Evolutionary conservation across 495 filamentous ascomycete species (phyloP).

Genomic region (Glarea lozoyensis): DNA sequence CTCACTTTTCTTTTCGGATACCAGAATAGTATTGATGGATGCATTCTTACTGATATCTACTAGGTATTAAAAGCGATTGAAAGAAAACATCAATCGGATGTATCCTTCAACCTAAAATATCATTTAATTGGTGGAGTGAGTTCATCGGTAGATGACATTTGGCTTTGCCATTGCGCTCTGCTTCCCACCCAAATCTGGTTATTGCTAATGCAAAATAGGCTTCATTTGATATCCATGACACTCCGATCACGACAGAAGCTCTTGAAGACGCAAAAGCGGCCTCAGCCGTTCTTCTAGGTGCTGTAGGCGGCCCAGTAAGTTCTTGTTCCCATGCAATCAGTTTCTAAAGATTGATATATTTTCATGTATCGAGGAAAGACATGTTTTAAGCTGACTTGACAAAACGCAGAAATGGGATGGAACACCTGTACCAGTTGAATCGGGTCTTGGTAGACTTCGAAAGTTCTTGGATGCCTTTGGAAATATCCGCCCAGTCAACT

Average conservation of each 20-base stretch:
- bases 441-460: conserved; percentile 82
- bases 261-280: conserved; percentile 75
- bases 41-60: not conserved
- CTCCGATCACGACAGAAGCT: conserved; percentile 72
- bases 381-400: not conserved
- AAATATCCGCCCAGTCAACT: conserved; percentile 93
- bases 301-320: conserved; percentile 71
- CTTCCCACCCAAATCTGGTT: not conserved
- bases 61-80: conserved; percentile 68
- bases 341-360: not conserved
- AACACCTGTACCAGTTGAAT: conserved; percentile 78
- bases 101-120: conserved; percentile 77
- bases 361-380: not conserved
- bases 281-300: conserved; percentile 84
- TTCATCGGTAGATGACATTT: conserved; percentile 18
- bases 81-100: conserved; percentile 49
- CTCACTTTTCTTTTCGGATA: not conserved
- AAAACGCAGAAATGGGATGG: conserved; percentile 78
- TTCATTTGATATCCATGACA: conserved; percentile 74
- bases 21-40: conserved; percentile 1
- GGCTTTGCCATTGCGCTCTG: not conserved
- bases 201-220: conserved; percentile 36
- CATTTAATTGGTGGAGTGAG: conserved; percentile 86
- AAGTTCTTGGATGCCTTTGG: conserved; percentile 89
- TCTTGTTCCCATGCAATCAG: not conserved